Conservation (phyloP, 148 eudicot genomes). For the Agrostemma githago region DNA sequence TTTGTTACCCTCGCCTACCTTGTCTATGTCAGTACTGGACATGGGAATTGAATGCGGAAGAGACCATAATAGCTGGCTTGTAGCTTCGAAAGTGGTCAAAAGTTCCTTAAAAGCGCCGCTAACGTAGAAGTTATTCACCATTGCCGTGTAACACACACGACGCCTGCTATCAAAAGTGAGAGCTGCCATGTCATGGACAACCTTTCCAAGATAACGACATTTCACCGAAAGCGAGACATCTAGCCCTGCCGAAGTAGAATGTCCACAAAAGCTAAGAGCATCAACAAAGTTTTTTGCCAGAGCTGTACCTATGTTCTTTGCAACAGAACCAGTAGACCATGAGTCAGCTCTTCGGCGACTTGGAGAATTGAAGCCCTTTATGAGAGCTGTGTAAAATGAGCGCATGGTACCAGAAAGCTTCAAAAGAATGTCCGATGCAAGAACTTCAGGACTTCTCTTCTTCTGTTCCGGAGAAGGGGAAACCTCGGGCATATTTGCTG, state of each 20-base stretch:
- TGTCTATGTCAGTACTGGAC: slow-evolving; percentile 41
- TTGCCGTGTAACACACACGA: slow-evolving; percentile 61
- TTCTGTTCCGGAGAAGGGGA: slow-evolving; percentile 46
- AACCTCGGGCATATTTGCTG: slow-evolving; percentile 45
- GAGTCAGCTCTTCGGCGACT: slow-evolving; percentile 90
- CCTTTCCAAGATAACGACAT: slow-evolving; percentile 93
- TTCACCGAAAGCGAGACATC: slow-evolving; percentile 61
- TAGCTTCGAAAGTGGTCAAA: slow-evolving; percentile 93
- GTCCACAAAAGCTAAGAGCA: slow-evolving; percentile 72
- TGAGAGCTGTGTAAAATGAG: slow-evolving; percentile 72
- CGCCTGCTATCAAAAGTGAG: slow-evolving; percentile 81
- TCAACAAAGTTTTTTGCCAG: slow-evolving; percentile 77
- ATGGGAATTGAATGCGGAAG: slow-evolving; percentile 45
- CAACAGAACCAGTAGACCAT: slow-evolving; percentile 64
- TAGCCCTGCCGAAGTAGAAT: slow-evolving; percentile 43
- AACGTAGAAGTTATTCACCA: slow-evolving; percentile 87
- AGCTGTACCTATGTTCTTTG: slow-evolving; percentile 82
- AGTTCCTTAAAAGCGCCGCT: slow-evolving; percentile 92
- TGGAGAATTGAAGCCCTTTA: slow-evolving; percentile 79
- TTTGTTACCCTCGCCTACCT: slow-evolving; percentile 46
- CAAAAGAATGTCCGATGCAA: slow-evolving; percentile 59
- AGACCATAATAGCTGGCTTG: slow-evolving; percentile 89
- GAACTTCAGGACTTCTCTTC: slow-evolving; percentile 81
- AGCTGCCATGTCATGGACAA: slow-evolving; percentile 84
- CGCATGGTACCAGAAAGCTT: slow-evolving; percentile 78